Percentiles rank a stretch among this genome's conserved stretches.
phyloP scores from a whole-genome alignment of 2,329 filamentous ascomycete species.

The Apiospora saccharicola region DNA sequence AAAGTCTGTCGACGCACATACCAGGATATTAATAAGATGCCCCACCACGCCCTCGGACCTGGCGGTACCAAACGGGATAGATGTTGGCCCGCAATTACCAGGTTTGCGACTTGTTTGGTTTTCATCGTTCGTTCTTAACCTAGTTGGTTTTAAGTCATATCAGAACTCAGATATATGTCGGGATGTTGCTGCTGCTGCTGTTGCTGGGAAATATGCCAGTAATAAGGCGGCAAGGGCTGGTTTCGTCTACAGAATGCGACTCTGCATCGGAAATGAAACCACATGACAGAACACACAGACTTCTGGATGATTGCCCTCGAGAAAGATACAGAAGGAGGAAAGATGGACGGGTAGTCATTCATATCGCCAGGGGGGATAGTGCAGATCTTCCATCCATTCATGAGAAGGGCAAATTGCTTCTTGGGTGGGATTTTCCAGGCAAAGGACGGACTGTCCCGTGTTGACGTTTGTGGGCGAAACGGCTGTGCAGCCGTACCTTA shows the following conservation, averaged over 20 bases:
- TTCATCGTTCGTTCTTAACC: not conserved
- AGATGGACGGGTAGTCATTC: not conserved
- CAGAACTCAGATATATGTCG: conserved; percentile 2
- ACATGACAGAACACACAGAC: not conserved
- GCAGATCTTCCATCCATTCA: not conserved
- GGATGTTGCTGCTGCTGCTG: not conserved
- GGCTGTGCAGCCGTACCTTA: no score
- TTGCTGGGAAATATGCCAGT: no score
- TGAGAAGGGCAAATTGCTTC: not conserved
- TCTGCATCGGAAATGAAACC: conserved; percentile 9
- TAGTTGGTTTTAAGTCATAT: not conserved
- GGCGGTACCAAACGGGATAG: not conserved
- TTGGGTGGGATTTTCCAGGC: not conserved
- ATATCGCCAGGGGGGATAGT: not conserved
- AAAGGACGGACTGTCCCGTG: not conserved
- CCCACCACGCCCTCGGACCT: not conserved
- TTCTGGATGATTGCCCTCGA: not conserved
- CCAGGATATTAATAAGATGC: not conserved
- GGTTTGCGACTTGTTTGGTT: not conserved
- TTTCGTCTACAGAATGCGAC: not conserved
- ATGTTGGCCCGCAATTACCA: not conserved
- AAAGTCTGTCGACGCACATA: not conserved
- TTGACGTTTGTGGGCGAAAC: not conserved
- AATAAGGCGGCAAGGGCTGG: not conserved
- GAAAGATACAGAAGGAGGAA: not conserved